Base-by-base conservation (phyloP, 306 rosid species). In the Cyamopsis tetragonoloba region DNA sequence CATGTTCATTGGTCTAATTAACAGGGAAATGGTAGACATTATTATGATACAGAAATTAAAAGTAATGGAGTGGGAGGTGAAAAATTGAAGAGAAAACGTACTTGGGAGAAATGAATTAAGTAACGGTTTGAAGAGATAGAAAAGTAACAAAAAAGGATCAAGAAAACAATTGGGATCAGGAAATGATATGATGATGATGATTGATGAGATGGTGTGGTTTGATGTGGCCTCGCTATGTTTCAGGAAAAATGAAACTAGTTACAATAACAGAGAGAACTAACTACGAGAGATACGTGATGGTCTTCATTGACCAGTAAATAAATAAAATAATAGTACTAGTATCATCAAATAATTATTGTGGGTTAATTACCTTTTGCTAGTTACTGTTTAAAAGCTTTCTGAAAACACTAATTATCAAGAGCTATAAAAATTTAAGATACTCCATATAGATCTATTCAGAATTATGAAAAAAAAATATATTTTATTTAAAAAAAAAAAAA, bases 181-280 rank as follows among this genome's bases (percentile, higher is more conserved):
- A 10, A 11, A 5, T 32, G n/a, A n/a, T n/a, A n/a, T 66, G 71
- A 19, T 14, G 17, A 13, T 14, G 51, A 39, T 2, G 39, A 39
- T 31, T 14, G 51, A 39, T 2, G 39, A 39, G 31, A 17, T 50
- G 14, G 24, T 55, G 35, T 31, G 0, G 63, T 42, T 55, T 19
- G 56, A 61, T 50, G 59, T 76, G 71, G 71, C 5, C 68, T 61
- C 42, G 65, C 80, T 76, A 32, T 61, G 66, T 51, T 68, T 68
- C 1, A 60, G 66, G 80, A 24, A 50, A 76, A 53, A n/a, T n/a
- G n/a, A n/a, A n/a, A n/a, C n/a, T n/a, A n/a, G n/a, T 31, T 9
- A 50, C 42, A 62, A 61, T 68, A 51, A 68, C 75, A 61, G 70
- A 55, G 66, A 69, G 35, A 71, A 47, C 61, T 34, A 48, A 35